These are phyloP conservation scores for Phialocephala sp. DNA, from an alignment of 2,329 filamentous ascomycete species.

Conservation along the genomic window DNA sequence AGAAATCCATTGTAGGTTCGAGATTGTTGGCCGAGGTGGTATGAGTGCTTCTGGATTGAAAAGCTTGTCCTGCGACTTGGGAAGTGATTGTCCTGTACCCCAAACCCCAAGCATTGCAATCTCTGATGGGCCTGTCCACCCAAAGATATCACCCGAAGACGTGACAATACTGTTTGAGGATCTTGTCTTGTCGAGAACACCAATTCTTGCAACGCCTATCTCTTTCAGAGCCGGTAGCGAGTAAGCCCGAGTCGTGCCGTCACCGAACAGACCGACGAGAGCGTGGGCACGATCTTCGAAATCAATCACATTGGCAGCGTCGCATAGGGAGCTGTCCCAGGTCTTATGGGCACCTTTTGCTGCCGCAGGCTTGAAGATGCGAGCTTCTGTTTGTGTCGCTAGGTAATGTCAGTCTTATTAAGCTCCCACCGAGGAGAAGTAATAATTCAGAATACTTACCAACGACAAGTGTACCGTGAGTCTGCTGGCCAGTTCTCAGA, in stretches of 20 bases:
- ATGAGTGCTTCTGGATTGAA: conserved; percentile 77
- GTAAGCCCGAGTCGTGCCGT: conserved; percentile 79
- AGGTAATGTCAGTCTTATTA: conserved; percentile 24
- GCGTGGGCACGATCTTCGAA: conserved; percentile 78
- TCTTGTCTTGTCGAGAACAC: conserved; percentile 76
- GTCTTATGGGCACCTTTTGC: conserved; percentile 91
- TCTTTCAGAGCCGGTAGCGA: conserved; percentile 90
- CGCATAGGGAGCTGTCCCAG: conserved; percentile 82
- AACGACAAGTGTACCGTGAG: conserved; percentile 81
- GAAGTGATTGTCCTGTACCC: conserved; percentile 72
- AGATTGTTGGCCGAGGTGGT: conserved; percentile 88
- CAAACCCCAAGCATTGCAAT: conserved; percentile 83
- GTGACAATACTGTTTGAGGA: conserved; percentile 74
- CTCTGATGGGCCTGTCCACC: conserved; percentile 89
- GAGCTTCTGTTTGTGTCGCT: conserved; percentile 72
- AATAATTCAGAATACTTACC: conserved; percentile 52
- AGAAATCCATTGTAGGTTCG: conserved; percentile 94
- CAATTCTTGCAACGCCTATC: conserved; percentile 70
- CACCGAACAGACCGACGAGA: conserved; percentile 83
- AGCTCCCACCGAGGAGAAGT: not conserved
- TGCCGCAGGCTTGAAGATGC: conserved; percentile 84
- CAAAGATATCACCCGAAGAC: conserved; percentile 79
- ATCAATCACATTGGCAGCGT: conserved; percentile 78
- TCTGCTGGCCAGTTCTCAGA: conserved; percentile 73
- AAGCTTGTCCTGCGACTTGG: conserved; percentile 71